These are phyloP conservation scores for Globisporangium emineosum DNA, from an alignment of 352 stramenopile species.

Conservation along the genomic window DNA sequence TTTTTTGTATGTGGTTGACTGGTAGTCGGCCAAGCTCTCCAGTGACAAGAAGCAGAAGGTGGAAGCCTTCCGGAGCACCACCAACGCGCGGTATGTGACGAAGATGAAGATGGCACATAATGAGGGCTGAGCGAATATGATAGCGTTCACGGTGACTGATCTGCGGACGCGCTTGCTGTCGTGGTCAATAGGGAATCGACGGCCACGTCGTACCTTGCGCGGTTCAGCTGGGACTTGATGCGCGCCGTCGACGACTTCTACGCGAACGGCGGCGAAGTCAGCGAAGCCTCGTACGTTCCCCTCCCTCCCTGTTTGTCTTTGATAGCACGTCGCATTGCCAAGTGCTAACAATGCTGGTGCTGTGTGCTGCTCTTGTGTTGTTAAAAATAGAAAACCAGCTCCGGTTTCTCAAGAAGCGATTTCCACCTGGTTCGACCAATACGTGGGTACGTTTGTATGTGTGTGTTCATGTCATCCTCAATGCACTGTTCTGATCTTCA, in stretches of 20 bases:
- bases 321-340: not conserved
- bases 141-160: not conserved
- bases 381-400: not conserved
- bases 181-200: constrained; percentile 43
- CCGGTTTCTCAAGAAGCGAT: constrained; percentile 26
- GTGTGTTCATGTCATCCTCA: not conserved
- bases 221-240: constrained; percentile 80
- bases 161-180: not conserved
- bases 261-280: constrained; percentile 47
- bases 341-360: not conserved
- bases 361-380: not conserved
- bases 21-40: constrained; percentile 40
- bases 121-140: not conserved
- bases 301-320: constrained; percentile 4
- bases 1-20: not conserved
- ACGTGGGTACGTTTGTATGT: constrained; percentile 34
- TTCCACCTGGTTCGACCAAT: constrained; percentile 67
- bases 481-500: not conserved
- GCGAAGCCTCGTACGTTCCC: constrained; percentile 6
- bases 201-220: constrained; percentile 70
- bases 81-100: constrained; percentile 55
- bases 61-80: constrained; percentile 69
- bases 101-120: too few species aligned
- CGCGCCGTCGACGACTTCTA: constrained; percentile 80
- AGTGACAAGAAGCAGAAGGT: constrained; percentile 74